A percentile compares a stretch with the other conserved stretches of the same genome.
Evolutionary conservation across 345 rosid genomes (phyloP).

Genomic region (Bruguiera parviflora): DNA sequence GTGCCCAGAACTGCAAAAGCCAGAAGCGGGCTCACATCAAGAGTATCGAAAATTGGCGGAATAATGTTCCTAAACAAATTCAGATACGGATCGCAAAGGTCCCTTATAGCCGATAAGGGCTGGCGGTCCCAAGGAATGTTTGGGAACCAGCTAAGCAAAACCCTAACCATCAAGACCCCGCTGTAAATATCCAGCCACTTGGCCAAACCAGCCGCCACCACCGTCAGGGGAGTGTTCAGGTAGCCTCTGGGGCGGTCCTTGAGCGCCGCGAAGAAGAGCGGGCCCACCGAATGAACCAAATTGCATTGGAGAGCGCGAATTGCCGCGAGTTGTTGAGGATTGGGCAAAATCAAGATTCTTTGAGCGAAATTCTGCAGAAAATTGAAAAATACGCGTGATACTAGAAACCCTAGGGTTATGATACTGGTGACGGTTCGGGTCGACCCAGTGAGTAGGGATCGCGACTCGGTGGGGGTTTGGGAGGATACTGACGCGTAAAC

Average conservation of each 20-base stretch:
- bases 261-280: constrained; percentile 64
- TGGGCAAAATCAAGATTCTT: constrained; percentile 23
- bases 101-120: constrained; percentile 76
- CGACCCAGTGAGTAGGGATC: constrained; percentile 12
- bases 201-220: constrained; percentile 77
- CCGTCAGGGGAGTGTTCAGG: constrained; percentile 73
- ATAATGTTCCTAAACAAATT: constrained; percentile 81
- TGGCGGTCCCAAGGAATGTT: constrained; percentile 90
- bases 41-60: constrained; percentile 72
- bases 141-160: constrained; percentile 93
- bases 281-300: constrained; percentile 29
- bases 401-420: constrained; percentile 10
- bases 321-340: constrained; percentile 22
- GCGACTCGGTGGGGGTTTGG: background rate
- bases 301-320: constrained; percentile 33
- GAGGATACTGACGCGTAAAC: constrained; percentile 6
- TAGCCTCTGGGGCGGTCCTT: constrained; percentile 47
- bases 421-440: constrained; percentile 26
- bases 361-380: constrained; percentile 15
- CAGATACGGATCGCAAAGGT: constrained; percentile 81
- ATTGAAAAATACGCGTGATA: constrained; percentile 7
- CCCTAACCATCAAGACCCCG: constrained; percentile 85
- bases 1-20: constrained; percentile 78
- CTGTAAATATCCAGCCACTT: constrained; percentile 91
- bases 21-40: constrained; percentile 80